Evolutionary conservation across 2,329 filamentous ascomycete species (phyloP), one percentile per base, ranked within the genome.

Genomic region (Pestalotiopsis sp.): DNA sequence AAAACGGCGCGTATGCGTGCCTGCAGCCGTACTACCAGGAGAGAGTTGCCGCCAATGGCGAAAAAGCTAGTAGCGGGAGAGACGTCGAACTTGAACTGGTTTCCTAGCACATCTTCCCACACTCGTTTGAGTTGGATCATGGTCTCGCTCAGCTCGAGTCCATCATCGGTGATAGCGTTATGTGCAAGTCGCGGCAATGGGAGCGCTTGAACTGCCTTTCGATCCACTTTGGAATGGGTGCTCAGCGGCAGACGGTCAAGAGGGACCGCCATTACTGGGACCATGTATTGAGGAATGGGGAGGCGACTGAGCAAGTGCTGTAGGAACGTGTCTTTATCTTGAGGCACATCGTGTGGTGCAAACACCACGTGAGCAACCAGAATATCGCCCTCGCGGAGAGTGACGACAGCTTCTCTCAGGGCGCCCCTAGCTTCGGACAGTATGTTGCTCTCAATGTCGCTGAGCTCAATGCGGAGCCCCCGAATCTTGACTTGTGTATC

Each of bases 11-110:
- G 72, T 57, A 87, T 80, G 1, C 66, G 66, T 0, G 70, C 64
- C 67, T 83, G 79, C 0, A 87, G 77, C 2, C 75, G 68, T 11
- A 84, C 72, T 1, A 84, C 70, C 1, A 82, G 74, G 12, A 84
- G 68, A 0, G 83, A 84, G 70, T 78, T 83, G 5, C 82, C 83
- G 3, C 83, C 83, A 4, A 79, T 72, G 0, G 65, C 68, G 75
- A 84, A 84, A 73, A 85, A 84, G 72, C 81, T 77, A 4, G 81
- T 74, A 13, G 71, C 61, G 0, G 68, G 36, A 0, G 68, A 41
- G 9, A 75, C 72, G 1, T 68, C 69, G 49, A 75, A 40, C 17
- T 13, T 20, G 9, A 11, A 7, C 0, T 72, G 63, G 4, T 71
- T 59, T 65, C 75, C 74, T 2, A 80, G 66, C 4, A 75, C 68